phyloP scores from a whole-genome alignment of 306 rosid species.

The Rosa persica region DNA sequence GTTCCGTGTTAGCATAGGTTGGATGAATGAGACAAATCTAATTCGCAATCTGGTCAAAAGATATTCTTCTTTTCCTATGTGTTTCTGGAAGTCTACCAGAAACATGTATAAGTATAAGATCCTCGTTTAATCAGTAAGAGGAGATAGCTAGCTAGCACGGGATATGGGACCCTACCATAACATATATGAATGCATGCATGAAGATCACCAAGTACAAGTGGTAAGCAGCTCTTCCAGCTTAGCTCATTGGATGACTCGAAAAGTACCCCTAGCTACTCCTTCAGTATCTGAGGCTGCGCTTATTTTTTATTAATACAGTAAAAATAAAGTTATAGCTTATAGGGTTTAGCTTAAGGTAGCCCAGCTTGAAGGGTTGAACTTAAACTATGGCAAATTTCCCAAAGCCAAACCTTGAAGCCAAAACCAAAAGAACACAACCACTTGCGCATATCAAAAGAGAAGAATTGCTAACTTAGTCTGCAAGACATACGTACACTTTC shows the following conservation, averaged over 20 bases:
- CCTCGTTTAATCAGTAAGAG: neutral
- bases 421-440: no score
- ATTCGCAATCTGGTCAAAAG: neutral
- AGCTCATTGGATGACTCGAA: constrained; percentile 11
- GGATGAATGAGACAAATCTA: constrained; percentile 10
- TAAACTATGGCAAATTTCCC: neutral
- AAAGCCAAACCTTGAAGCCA: no score
- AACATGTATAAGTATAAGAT: neutral
- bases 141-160: neutral
- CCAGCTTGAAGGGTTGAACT: neutral
- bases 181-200: neutral
- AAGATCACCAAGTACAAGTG: neutral
- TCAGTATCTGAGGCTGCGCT: constrained; percentile 9
- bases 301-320: neutral
- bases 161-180: neutral
- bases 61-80: constrained; percentile 9
- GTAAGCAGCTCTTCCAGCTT: neutral
- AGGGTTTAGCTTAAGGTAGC: neutral
- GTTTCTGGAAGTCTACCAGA: neutral
- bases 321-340: no score
- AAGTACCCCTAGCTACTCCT: neutral
- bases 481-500: no score
- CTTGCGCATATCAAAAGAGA: no score
- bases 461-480: no score
- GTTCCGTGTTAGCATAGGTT: constrained; percentile 20